Evolutionary conservation across 1,139 yeast species (phyloP), one percentile per base, ranked within the genome.

Genomic region (Candida sp.): DNA sequence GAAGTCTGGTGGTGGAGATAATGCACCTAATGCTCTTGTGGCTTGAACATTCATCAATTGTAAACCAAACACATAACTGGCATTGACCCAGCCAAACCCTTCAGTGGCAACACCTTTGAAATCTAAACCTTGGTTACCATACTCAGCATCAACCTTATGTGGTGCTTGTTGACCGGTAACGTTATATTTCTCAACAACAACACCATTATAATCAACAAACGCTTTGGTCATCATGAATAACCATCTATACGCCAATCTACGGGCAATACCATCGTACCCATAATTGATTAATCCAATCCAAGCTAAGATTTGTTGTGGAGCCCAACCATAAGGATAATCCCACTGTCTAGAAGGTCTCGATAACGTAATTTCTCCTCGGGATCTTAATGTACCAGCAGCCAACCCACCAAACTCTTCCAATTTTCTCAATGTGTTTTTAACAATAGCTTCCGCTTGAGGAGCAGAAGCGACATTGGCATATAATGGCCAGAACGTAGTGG

Each of bases 291-390:
- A 71, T 0, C 98, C 99, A 37, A 79, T 79, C 99, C 99, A 93
- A 0, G 96, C 95, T 43, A 93, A 67, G 21, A 93, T 88, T 63
- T 93, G 99, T 62, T 95, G 99, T 2, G 99, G 99, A 0, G 99
- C 97, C 99, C 99, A 93, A 4, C 98, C 99, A 58, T 73, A 89
- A 5, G 99, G 99, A 61, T 84, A 93, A 63, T 93, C 99, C 99
- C 99, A 93, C 68, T 93, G 99, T 63, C 98, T 78, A 30, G 87
- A 82, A 22, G 96, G 97, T 53, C 91, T 73, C 42, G 78, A 71
- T 27, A 87, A 63, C 2, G 86, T 81, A 27, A 87, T 70, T 15
- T 71, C 81, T 23, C 97, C 97, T 46, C 96, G 73, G 4, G 93
- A 83, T 53, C 75, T 64, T 51, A 81, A 77, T 0, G 97, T 86